Conservation (phyloP, 257 asterid species). For the Prunella vulgaris region DNA sequence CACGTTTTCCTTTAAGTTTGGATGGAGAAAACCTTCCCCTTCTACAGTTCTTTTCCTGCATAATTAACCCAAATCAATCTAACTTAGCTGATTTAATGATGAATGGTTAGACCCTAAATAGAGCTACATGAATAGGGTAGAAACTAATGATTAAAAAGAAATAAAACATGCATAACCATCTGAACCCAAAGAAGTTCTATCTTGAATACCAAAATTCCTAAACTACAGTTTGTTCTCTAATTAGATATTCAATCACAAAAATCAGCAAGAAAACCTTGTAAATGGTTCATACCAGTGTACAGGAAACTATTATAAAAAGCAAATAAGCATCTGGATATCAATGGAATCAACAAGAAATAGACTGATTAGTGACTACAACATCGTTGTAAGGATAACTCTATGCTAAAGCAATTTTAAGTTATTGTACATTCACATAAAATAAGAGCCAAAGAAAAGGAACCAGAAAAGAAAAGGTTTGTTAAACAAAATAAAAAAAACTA, state of each 20-base stretch:
- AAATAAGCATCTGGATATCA: neutral
- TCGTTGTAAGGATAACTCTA: neutral
- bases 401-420: neutral
- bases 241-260: neutral
- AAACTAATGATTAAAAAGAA: neutral
- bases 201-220: neutral
- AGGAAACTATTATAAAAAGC: neutral
- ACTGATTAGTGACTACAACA: no score
- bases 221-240: neutral
- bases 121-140: neutral
- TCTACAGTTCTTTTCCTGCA: conserved; percentile 80
- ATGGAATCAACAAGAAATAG: neutral
- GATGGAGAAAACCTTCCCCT: conserved; percentile 84
- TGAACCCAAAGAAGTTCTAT: neutral
- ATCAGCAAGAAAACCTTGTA: neutral
- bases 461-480: neutral
- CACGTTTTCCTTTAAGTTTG: conserved; percentile 89
- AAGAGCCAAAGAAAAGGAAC: neutral
- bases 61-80: conserved; percentile 20
- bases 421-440: neutral
- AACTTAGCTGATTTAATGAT: conserved; percentile 10
- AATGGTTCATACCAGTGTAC: neutral
- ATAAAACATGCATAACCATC: neutral
- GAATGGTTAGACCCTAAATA: neutral
- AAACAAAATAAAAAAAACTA: neutral